Evolutionary conservation across 768 basidiomycete genomes (phyloP).

Genomic region (Amanita polypyramis): DNA sequence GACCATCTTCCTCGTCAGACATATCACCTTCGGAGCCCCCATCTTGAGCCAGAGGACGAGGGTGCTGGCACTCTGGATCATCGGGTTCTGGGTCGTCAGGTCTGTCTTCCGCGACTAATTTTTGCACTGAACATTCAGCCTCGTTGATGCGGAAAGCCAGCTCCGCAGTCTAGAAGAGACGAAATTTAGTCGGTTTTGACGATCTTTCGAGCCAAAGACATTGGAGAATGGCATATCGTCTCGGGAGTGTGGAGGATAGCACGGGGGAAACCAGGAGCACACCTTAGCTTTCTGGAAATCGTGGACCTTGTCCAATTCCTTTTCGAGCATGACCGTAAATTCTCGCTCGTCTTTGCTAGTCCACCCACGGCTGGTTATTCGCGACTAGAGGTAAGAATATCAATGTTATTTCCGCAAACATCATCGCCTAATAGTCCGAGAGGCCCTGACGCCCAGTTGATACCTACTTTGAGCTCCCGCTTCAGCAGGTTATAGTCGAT

Average conservation of each 20-base stretch:
- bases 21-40: slow-evolving; percentile 67
- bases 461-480: slow-evolving; percentile 71
- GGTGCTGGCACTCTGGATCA: slow-evolving; percentile 54
- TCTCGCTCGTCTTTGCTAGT: slow-evolving; percentile 68
- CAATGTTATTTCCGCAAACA: not conserved
- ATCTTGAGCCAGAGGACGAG: slow-evolving; percentile 39
- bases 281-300: slow-evolving; percentile 90
- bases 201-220: not conserved
- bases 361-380: slow-evolving; percentile 55
- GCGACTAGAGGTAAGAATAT: slow-evolving; percentile 14
- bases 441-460: slow-evolving; percentile 7
- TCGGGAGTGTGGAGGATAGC: not conserved
- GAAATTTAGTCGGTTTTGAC: not conserved
- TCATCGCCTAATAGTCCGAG: slow-evolving; percentile 3
- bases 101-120: slow-evolving; percentile 55
- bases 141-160: slow-evolving; percentile 71
- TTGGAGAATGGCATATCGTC: not conserved
- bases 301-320: slow-evolving; percentile 89
- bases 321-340: slow-evolving; percentile 70
- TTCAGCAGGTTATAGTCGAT: slow-evolving; percentile 86
- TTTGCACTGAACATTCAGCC: slow-evolving; percentile 73
- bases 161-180: slow-evolving; percentile 56
- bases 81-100: slow-evolving; percentile 11
- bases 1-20: slow-evolving; percentile 25
- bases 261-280: slow-evolving; percentile 10